Percentiles rank a stretch among this genome's conserved stretches.
Conservation (phyloP, 768 basidiomycete genomes). For the Suillus brevipes region DNA sequence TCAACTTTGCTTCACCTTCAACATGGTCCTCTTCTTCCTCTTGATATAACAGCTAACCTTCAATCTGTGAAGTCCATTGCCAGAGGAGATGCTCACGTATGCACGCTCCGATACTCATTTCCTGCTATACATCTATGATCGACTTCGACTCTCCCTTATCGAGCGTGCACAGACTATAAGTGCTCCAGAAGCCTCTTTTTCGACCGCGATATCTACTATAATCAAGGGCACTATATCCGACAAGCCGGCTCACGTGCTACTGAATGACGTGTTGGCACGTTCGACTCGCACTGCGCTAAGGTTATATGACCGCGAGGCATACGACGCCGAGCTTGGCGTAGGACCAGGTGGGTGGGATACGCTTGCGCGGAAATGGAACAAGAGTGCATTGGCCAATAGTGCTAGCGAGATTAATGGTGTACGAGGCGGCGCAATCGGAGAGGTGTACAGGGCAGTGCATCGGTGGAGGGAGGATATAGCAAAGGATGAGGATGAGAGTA, state of each 20-base stretch:
- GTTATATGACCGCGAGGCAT: constrained; percentile 66
- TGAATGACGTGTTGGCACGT: constrained; percentile 65
- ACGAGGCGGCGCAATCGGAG: constrained; percentile 45
- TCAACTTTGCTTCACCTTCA: background rate
- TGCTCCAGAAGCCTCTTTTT: constrained; percentile 32
- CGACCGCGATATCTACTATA: constrained; percentile 29
- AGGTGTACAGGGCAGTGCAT: constrained; percentile 73
- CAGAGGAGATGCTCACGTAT: constrained; percentile 86
- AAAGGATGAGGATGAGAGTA: constrained; percentile 84
- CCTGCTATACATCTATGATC: constrained; percentile 89
- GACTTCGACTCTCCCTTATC: constrained; percentile 84
- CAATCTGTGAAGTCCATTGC: constrained; percentile 59
- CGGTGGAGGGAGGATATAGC: constrained; percentile 81
- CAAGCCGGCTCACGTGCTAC: constrained; percentile 39
- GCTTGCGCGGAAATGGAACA: constrained; percentile 83
- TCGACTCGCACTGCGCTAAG: constrained; percentile 78
- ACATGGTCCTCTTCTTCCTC: background rate
- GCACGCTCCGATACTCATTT: constrained; percentile 97
- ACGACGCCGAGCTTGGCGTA: constrained; percentile 62
- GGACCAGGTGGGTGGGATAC: constrained; percentile 78
- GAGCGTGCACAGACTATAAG: constrained; percentile 51
- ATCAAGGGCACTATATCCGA: constrained; percentile 18
- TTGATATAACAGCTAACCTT: background rate
- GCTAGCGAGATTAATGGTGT: constrained; percentile 34
- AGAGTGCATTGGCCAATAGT: constrained; percentile 45